These are phyloP conservation scores for Tetrahymena elliotti DNA, from an alignment of 73 alveolate species.

Conservation along the genomic window DNA sequence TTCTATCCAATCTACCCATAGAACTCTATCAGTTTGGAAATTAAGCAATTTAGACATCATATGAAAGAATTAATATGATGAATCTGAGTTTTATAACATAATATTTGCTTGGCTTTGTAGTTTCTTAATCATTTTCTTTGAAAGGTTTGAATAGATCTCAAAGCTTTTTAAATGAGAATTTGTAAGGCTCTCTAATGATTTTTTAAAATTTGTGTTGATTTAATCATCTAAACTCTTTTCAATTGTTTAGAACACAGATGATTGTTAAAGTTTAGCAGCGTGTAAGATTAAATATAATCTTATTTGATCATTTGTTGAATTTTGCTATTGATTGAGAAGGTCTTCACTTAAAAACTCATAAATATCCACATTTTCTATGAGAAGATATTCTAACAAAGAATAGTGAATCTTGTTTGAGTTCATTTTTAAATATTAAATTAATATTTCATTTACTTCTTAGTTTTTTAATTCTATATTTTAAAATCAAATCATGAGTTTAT, in stretches of 20 bases:
- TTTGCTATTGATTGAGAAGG: neutral
- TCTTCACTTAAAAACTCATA: neutral
- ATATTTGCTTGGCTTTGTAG: neutral
- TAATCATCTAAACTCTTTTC: neutral
- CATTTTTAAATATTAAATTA: neutral
- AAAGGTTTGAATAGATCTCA: neutral
- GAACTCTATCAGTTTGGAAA: neutral
- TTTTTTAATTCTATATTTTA: neutral
- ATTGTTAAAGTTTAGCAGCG: neutral
- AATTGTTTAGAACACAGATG: neutral
- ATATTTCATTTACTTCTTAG: neutral
- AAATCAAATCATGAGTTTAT: neutral
- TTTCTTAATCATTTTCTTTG: neutral
- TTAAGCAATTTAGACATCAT: neutral
- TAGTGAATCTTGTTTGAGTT: neutral
- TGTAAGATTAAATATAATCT: neutral
- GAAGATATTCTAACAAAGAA: neutral
- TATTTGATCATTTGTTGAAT: neutral
- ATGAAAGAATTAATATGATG: neutral
- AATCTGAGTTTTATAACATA: neutral
- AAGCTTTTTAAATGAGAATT: neutral
- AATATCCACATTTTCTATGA: neutral
- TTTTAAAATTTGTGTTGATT: neutral
- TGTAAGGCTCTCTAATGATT: neutral
- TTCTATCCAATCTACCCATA: neutral